Evolutionary conservation across 2,329 filamentous ascomycete species (phyloP), one percentile per base, ranked within the genome.

Genomic region (Aspergillus sp.): DNA sequence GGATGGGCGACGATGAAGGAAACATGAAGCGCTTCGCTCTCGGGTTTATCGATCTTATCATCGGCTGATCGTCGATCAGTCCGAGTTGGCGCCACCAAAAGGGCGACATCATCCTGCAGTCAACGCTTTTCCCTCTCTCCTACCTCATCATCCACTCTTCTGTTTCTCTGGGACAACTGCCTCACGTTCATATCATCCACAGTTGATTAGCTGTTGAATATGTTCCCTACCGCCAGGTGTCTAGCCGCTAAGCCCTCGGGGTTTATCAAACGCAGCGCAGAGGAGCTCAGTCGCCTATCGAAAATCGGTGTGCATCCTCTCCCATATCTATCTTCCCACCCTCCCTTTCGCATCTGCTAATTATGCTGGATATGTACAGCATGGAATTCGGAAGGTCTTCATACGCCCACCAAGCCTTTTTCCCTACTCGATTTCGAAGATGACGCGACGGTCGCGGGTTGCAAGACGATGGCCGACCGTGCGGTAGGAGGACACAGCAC

Each of bases 401-500:
- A 54, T 26, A 64, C 61, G 10, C 66, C 67, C 5, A 67, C 61
- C 10, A 70, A 67, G 37, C 66, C 68, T 8, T 65, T 63, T 47
- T 48, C 58, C 33, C 59, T 69, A 42, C 61, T 72, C 37, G 59
- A 72, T 43, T 71, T 71, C 42, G 62, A 69, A 59, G 58, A 70
- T 47, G 59, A 64, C 37, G 44, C 51, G 1, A 50, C 60, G 2
- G 61, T 68, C 9, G 54, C 56, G 27, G 51, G 50, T 37, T 71
- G 68, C 55, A 93, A 95, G 65, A 74, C 86, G 52, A 93, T 97
- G 83, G 87, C 84, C 53, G 91, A 98, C 65, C 75, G 76, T 45
- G 85, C 91, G 58, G 88, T 95, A 26, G 91, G 91, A 49, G 93
- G 91, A 46, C 90, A 81, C 70, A 95, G 90, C 30, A 79, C 79